Conservation (phyloP, 2,329 filamentous ascomycete genomes). For the Hypoxylon sp. region DNA sequence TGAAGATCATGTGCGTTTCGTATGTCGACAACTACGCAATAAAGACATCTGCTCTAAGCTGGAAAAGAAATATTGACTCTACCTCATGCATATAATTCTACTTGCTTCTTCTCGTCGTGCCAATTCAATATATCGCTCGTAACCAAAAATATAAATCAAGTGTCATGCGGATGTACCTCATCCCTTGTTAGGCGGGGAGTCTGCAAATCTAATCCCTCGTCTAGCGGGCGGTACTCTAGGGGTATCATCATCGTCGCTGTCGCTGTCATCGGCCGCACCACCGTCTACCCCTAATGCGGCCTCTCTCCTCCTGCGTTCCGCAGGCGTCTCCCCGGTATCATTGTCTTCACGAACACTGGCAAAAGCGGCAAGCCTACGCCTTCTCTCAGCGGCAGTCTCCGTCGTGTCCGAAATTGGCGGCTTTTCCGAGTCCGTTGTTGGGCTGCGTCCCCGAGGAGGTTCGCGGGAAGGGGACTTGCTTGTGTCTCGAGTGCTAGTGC, state of each 20-base stretch:
- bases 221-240: slow-evolving; percentile 66
- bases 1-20: background rate
- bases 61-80: slow-evolving; percentile 30
- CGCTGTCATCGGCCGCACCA: slow-evolving; percentile 61
- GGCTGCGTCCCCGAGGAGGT: slow-evolving; percentile 46
- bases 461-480: slow-evolving; percentile 43
- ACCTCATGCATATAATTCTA: slow-evolving; percentile 27
- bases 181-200: slow-evolving; percentile 56
- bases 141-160: slow-evolving; percentile 7
- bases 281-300: slow-evolving; percentile 77
- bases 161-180: slow-evolving; percentile 31
- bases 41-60: slow-evolving; percentile 18
- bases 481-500: slow-evolving; percentile 44
- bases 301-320: slow-evolving; percentile 80
- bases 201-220: slow-evolving; percentile 74
- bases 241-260: slow-evolving; percentile 72
- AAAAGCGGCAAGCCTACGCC: slow-evolving; percentile 72
- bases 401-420: slow-evolving; percentile 59
- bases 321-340: slow-evolving; percentile 76
- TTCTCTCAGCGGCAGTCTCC: slow-evolving; percentile 80
- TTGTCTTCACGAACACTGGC: slow-evolving; percentile 61
- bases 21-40: slow-evolving; percentile 12
- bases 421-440: slow-evolving; percentile 39
- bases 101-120: slow-evolving; percentile 15
- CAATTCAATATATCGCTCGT: slow-evolving; percentile 19